phyloP scores from a whole-genome alignment of 306 rosid genomes.

The Prunus fruticosa region DNA sequence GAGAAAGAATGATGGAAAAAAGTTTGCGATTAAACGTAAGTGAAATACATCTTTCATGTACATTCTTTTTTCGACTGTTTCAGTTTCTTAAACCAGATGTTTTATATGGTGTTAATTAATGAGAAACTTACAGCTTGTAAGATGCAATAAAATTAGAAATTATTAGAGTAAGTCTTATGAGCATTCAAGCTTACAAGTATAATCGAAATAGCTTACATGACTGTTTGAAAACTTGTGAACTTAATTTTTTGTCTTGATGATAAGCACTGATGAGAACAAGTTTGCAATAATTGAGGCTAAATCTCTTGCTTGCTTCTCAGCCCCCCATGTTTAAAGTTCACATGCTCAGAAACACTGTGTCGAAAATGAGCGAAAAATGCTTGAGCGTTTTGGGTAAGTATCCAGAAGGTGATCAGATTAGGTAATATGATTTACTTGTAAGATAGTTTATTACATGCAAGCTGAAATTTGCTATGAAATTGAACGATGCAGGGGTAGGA shows the following conservation, averaged over 20 bases:
- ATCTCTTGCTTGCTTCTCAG: slow-evolving; percentile 20
- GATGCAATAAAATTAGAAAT: neutral
- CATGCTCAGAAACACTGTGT: slow-evolving; percentile 33
- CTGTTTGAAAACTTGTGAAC: neutral
- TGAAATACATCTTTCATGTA: neutral
- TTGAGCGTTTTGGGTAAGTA: slow-evolving; percentile 39
- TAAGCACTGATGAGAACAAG: neutral
- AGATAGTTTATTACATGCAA: too few species aligned
- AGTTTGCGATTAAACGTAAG: slow-evolving; percentile 34
- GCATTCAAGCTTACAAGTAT: neutral
- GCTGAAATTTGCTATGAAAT: neutral
- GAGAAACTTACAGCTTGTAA: neutral
- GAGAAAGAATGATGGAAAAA: slow-evolving; percentile 32
- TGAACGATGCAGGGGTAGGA: slow-evolving; percentile 32
- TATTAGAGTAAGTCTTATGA: neutral
- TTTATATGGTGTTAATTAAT: neutral
- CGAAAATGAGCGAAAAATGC: slow-evolving; percentile 34
- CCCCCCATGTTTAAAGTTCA: slow-evolving; percentile 28
- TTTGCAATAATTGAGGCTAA: neutral
- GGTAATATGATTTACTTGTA: neutral
- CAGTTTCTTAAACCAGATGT: neutral
- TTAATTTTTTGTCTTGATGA: neutral
- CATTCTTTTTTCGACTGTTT: neutral
- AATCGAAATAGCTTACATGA: neutral
- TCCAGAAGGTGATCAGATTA: neutral